Evolutionary conservation across 805 yeast species (phyloP).

Genomic region (Kuraishia hungarica): DNA sequence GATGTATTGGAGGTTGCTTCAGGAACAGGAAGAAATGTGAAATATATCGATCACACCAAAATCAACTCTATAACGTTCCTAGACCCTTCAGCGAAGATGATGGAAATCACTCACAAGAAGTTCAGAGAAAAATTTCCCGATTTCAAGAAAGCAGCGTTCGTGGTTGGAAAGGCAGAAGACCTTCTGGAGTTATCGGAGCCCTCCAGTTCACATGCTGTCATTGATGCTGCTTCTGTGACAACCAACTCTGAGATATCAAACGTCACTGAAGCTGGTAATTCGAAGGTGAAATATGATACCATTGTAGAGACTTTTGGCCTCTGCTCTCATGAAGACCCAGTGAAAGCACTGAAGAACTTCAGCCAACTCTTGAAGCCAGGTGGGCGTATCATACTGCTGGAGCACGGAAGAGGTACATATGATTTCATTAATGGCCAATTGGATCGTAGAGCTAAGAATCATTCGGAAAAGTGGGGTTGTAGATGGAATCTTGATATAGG

Average conservation of each 20-base stretch:
- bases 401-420: constrained; percentile 86
- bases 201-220: constrained; percentile 13
- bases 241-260: constrained; percentile 12
- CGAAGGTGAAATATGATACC: constrained; percentile 72
- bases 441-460: constrained; percentile 74
- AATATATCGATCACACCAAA: constrained; percentile 52
- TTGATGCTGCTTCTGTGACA: constrained; percentile 12
- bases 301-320: constrained; percentile 91
- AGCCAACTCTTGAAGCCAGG: constrained; percentile 69
- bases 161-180: constrained; percentile 85
- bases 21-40: constrained; percentile 92
- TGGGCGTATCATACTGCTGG: constrained; percentile 80
- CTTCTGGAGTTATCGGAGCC: constrained; percentile 46
- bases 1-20: constrained; percentile 92
- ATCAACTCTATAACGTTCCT: constrained; percentile 73
- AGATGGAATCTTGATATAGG: constrained; percentile 96
- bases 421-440: constrained; percentile 69
- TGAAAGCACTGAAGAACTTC: constrained; percentile 70
- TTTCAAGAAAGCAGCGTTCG: constrained; percentile 71
- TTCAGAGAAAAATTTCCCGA: constrained; percentile 61
- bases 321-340: constrained; percentile 94
- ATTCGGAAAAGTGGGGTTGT: constrained; percentile 93
- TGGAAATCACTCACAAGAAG: constrained; percentile 68
- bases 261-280: constrained; percentile 6
- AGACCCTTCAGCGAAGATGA: constrained; percentile 82